Conservation (phyloP, 2,329 filamentous ascomycete species). For the Verticillium alfalfae region DNA sequence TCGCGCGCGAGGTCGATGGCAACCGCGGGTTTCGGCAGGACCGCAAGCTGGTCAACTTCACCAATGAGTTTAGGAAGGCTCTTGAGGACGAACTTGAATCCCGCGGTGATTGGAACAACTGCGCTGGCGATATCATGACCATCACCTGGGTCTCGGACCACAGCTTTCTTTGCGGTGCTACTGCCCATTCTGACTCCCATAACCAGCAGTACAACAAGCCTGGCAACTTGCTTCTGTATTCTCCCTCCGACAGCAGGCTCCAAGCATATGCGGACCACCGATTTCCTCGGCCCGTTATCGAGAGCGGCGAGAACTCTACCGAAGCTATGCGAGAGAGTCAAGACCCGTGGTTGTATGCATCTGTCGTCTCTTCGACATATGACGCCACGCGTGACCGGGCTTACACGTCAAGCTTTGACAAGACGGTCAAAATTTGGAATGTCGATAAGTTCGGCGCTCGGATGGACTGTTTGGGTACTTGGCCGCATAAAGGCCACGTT, state of each 20-base stretch:
- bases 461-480: slow-evolving; percentile 43
- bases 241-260: slow-evolving; percentile 34
- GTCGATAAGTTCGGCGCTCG: slow-evolving; percentile 27
- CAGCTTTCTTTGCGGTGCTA: slow-evolving; percentile 57
- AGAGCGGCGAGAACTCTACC: slow-evolving; percentile 48
- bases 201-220: slow-evolving; percentile 64
- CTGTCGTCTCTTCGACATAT: slow-evolving; percentile 57
- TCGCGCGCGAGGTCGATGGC: slow-evolving; percentile 44
- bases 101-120: slow-evolving; percentile 52
- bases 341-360: slow-evolving; percentile 59
- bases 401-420: slow-evolving; percentile 58
- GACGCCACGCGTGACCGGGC: slow-evolving; percentile 36
- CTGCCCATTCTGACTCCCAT: slow-evolving; percentile 55
- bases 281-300: slow-evolving; percentile 46
- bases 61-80: slow-evolving; percentile 34
- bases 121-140: slow-evolving; percentile 56
- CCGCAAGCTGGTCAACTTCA: slow-evolving; percentile 37
- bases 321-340: slow-evolving; percentile 53
- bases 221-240: slow-evolving; percentile 56
- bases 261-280: slow-evolving; percentile 51
- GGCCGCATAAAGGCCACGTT: slow-evolving; percentile 52
- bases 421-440: slow-evolving; percentile 55
- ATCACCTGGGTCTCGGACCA: slow-evolving; percentile 50
- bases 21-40: slow-evolving; percentile 36
- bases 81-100: slow-evolving; percentile 47